Conservation (phyloP, 495 filamentous ascomycete genomes). For the Trichocladium antarcticum region DNA sequence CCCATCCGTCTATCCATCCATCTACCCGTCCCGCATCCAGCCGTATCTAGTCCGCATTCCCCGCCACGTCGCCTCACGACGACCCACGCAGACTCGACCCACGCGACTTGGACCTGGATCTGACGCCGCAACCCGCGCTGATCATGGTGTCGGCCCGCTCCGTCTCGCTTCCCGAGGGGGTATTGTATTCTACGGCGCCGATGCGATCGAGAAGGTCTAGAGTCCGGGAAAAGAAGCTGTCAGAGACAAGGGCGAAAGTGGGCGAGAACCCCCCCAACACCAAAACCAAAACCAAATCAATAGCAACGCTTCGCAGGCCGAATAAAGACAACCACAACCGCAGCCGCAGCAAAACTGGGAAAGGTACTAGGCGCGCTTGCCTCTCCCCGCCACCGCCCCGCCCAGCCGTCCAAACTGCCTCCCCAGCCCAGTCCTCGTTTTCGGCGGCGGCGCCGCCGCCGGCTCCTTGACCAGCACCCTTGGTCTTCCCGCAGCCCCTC, state of each 20-base stretch:
- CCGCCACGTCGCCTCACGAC: no score
- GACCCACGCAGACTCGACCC: neutral
- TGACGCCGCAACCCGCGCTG: neutral
- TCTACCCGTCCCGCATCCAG: no score
- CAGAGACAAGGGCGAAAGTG: neutral
- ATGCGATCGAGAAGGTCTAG: neutral
- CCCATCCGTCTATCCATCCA: no score
- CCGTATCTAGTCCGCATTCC: no score
- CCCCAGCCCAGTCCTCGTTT: constrained; percentile 53
- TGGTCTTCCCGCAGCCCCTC: constrained; percentile 24
- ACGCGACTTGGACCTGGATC: neutral
- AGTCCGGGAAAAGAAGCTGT: neutral
- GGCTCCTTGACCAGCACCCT: constrained; percentile 1
- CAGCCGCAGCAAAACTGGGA: neutral
- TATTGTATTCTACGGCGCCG: constrained; percentile 1
- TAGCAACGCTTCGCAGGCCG: neutral
- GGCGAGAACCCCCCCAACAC: no score
- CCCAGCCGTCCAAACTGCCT: constrained; percentile 57
- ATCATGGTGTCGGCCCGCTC: constrained; percentile 4
- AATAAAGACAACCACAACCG: neutral
- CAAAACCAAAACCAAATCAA: neutral
- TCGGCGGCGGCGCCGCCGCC: constrained; percentile 30
- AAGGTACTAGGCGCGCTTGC: constrained; percentile 33
- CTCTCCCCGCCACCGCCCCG: constrained; percentile 51
- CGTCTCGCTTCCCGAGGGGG: constrained; percentile 7